A percentile compares a stretch with the other conserved stretches of the same genome.
Conservation (phyloP, 2,329 filamentous ascomycete species). For the Hortaea werneckii region DNA sequence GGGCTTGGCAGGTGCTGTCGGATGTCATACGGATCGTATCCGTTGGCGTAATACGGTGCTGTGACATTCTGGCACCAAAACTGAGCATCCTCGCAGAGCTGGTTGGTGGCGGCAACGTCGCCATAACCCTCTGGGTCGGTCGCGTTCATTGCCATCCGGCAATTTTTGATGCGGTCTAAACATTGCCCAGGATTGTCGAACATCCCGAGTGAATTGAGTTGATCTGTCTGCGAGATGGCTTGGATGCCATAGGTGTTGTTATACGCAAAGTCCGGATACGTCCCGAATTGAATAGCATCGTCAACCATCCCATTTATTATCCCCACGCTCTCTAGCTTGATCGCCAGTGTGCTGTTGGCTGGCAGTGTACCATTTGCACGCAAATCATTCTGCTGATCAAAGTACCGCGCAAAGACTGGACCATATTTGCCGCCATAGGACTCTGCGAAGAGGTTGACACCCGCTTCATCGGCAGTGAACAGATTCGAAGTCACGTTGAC, state of each 20-base stretch:
- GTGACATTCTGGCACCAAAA: slow-evolving; percentile 16
- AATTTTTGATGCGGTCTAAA: slow-evolving; percentile 15
- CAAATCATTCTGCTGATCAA: slow-evolving; percentile 53
- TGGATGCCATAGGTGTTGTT: slow-evolving; percentile 58
- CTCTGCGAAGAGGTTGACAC: slow-evolving; percentile 51
- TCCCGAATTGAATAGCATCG: slow-evolving; percentile 49
- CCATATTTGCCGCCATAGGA: slow-evolving; percentile 53
- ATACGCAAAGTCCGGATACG: slow-evolving; percentile 47
- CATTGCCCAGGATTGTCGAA: slow-evolving; percentile 33
- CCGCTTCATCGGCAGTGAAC: slow-evolving; percentile 12
- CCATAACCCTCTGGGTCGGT: slow-evolving; percentile 28
- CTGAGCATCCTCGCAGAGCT: slow-evolving; percentile 13
- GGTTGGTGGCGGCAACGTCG: slow-evolving; percentile 23
- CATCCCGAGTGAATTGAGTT: slow-evolving; percentile 33
- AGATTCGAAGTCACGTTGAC: slow-evolving; percentile 43
- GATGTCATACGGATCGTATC: slow-evolving; percentile 41
- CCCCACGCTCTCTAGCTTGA: slow-evolving; percentile 53
- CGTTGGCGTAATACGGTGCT: slow-evolving; percentile 9
- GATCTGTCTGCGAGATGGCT: slow-evolving; percentile 44
- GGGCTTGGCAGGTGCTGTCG: slow-evolving; percentile 47
- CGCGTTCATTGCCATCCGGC: slow-evolving; percentile 23
- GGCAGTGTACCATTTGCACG: slow-evolving; percentile 42
- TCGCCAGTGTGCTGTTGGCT: slow-evolving; percentile 44
- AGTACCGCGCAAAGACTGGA: slow-evolving; percentile 49
- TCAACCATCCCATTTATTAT: slow-evolving; percentile 66